These are phyloP conservation scores for Fragilariopsis cylindrus DNA, from an alignment of 108 stramenopile genomes.

Conservation along the genomic window DNA sequence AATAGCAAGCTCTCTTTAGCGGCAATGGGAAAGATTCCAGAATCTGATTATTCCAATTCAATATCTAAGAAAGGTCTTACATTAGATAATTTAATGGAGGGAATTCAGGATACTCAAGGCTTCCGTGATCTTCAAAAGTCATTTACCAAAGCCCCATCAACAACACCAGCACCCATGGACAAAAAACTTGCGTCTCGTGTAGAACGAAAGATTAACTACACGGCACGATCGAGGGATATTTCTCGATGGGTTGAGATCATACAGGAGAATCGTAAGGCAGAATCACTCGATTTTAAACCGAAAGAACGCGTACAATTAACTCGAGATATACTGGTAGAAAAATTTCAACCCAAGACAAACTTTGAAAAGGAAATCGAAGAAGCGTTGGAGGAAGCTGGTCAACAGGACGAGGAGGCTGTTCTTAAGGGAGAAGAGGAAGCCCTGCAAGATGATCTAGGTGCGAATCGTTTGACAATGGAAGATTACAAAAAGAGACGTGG, in stretches of 20 bases:
- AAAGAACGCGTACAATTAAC: slow-evolving; percentile 56
- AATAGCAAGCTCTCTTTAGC: slow-evolving; percentile 25
- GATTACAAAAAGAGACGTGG: slow-evolving; percentile 92
- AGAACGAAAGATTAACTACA: slow-evolving; percentile 88
- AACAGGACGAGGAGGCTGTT: slow-evolving; percentile 77
- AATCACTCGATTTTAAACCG: slow-evolving; percentile 90
- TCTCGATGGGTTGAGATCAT: slow-evolving; percentile 81
- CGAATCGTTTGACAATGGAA: slow-evolving; percentile 80
- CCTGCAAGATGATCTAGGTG: slow-evolving; percentile 80
- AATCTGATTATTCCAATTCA: slow-evolving; percentile 36
- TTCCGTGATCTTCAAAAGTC: slow-evolving; percentile 78
- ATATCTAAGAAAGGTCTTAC: slow-evolving; percentile 56
- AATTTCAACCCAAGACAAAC: slow-evolving; percentile 85
- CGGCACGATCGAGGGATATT: slow-evolving; percentile 69
- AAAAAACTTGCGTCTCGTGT: slow-evolving; percentile 79
- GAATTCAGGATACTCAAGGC: slow-evolving; percentile 81
- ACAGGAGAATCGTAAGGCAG: slow-evolving; percentile 88
- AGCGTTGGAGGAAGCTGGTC: slow-evolving; percentile 85
- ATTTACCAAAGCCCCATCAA: slow-evolving; percentile 43
- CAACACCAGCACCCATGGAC: slow-evolving; percentile 73
- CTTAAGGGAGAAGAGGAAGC: slow-evolving; percentile 61
- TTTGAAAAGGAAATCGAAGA: slow-evolving; percentile 90
- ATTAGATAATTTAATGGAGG: slow-evolving; percentile 83
- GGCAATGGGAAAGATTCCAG: slow-evolving; percentile 31
- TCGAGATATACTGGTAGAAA: slow-evolving; percentile 71